These are phyloP conservation scores for Pseudomonodictys pantanalensis DNA, from an alignment of 495 filamentous ascomycete genomes.

Conservation along the genomic window DNA sequence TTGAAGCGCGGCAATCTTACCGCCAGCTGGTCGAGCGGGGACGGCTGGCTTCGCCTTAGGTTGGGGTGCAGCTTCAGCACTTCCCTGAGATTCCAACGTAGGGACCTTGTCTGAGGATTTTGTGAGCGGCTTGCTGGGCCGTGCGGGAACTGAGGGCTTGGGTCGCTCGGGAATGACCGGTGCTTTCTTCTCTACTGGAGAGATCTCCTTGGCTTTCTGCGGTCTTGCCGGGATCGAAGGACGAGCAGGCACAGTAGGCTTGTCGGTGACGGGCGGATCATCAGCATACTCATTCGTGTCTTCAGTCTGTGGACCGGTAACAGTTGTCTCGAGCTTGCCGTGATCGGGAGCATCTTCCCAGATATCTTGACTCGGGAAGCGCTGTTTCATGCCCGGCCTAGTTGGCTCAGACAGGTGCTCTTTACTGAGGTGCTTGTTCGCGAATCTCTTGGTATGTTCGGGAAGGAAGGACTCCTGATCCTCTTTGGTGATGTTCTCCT, in stretches of 20 bases:
- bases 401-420: constrained; percentile 44
- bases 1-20: constrained; percentile 87
- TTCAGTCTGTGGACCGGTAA: constrained; percentile 60
- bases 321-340: constrained; percentile 73
- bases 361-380: constrained; percentile 91
- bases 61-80: constrained; percentile 19
- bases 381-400: constrained; percentile 56
- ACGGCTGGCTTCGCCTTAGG: constrained; percentile 51
- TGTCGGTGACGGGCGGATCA: constrained; percentile 21
- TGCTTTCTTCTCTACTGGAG: constrained; percentile 40
- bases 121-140: constrained; percentile 59
- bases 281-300: constrained; percentile 32
- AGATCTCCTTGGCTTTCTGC: constrained; percentile 39
- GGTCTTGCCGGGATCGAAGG: constrained; percentile 23
- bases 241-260: constrained; percentile 2
- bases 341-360: constrained; percentile 96
- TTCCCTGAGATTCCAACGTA: constrained; percentile 8
- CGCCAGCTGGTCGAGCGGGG: constrained; percentile 73
- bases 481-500: constrained; percentile 45
- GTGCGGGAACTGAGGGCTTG: constrained; percentile 75
- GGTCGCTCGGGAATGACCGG: constrained; percentile 60
- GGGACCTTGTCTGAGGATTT: constrained; percentile 32
- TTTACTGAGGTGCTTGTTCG: constrained; percentile 45
- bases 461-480: constrained; percentile 44
- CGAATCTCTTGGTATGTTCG: constrained; percentile 36